These are phyloP conservation scores for Mimosa pudica DNA, from an alignment of 306 rosid genomes.

Conservation along the genomic window DNA sequence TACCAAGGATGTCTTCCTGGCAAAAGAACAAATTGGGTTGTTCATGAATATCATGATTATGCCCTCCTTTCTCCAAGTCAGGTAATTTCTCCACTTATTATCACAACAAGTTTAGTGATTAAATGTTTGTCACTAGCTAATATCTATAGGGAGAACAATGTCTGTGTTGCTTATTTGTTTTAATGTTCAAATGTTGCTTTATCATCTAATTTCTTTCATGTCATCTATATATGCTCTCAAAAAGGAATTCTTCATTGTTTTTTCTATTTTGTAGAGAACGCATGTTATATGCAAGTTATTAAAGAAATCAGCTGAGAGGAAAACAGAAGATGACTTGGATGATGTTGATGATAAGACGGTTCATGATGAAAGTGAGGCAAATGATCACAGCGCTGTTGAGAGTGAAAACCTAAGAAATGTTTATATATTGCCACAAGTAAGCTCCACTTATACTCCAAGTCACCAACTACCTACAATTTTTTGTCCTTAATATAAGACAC, in stretches of 20 bases:
- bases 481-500: too few species aligned
- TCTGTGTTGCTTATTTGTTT: not conserved
- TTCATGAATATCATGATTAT: slow-evolving; percentile 37
- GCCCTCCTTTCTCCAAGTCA: not conserved
- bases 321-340: slow-evolving; percentile 7
- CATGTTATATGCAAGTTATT: slow-evolving; percentile 54
- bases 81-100: not conserved
- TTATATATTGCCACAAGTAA: slow-evolving; percentile 32
- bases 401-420: not conserved
- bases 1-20: slow-evolving; percentile 32
- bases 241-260: not conserved
- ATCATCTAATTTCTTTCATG: not conserved
- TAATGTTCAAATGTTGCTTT: not conserved
- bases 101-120: too few species aligned
- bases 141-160: not conserved
- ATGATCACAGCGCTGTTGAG: not conserved
- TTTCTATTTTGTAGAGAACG: slow-evolving; percentile 43
- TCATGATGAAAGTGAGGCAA: slow-evolving; percentile 26
- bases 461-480: too few species aligned
- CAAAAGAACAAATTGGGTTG: slow-evolving; percentile 50
- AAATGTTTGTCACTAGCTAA: not conserved
- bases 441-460: not conserved
- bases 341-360: not conserved
- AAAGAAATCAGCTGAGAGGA: slow-evolving; percentile 35
- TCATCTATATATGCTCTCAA: slow-evolving; percentile 10